Evolutionary conservation across 225 moss, liverwort and hornwort species (phyloP).

Genomic region (Thuidium tamariscinum): DNA sequence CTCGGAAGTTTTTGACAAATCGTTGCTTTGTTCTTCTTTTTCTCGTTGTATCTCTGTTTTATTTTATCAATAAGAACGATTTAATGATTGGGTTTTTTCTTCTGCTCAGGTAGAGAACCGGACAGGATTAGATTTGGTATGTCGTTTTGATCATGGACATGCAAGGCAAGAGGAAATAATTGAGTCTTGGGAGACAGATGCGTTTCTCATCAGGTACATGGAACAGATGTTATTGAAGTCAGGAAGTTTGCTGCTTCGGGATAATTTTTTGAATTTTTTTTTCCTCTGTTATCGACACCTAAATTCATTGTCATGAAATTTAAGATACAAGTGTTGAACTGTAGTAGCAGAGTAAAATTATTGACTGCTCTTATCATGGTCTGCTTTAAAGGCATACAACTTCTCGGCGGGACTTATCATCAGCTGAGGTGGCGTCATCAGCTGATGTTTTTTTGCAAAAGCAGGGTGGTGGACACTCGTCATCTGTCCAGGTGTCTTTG

Average conservation of each 20-base stretch:
- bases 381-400: conserved; percentile 62
- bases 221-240: not conserved
- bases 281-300: not conserved
- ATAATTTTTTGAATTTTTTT: not conserved
- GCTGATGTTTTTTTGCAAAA: conserved; percentile 68
- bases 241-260: not conserved
- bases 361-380: not conserved
- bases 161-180: conserved; percentile 54
- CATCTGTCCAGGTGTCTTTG: conserved; percentile 61
- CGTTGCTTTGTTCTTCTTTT: not conserved
- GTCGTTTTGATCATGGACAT: conserved; percentile 76
- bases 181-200: conserved; percentile 61
- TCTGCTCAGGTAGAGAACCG: conserved; percentile 69
- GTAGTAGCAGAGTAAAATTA: not conserved
- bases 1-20: not conserved
- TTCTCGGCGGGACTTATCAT: conserved; percentile 74
- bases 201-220: conserved; percentile 82
- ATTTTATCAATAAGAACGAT: not conserved
- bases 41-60: not conserved
- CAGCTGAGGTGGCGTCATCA: conserved; percentile 72
- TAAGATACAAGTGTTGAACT: not conserved
- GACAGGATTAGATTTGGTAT: conserved; percentile 74
- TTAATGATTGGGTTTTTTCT: not conserved
- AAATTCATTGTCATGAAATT: not conserved
- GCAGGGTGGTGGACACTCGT: conserved; percentile 37